These are phyloP conservation scores for Colletotrichum graminicola DNA, from an alignment of 2,329 filamentous ascomycete genomes.

Conservation along the genomic window DNA sequence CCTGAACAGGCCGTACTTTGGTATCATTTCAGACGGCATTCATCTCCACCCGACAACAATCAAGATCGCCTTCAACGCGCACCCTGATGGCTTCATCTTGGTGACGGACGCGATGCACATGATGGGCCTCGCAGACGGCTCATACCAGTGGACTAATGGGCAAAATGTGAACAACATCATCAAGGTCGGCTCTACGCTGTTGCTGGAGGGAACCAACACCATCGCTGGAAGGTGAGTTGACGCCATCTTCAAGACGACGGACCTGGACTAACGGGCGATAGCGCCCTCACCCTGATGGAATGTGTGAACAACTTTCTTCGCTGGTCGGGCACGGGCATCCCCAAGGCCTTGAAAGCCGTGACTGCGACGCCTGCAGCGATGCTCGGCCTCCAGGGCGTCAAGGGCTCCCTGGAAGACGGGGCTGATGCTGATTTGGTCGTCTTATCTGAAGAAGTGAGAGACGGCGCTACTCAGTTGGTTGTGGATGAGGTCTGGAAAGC, in stretches of 20 bases:
- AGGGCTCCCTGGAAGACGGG: conserved; percentile 74
- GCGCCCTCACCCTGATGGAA: conserved; percentile 80
- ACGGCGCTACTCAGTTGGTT: conserved; percentile 64
- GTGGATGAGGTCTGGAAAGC: conserved; percentile 88
- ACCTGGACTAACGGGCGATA: conserved; percentile 47
- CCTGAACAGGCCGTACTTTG: conserved; percentile 79
- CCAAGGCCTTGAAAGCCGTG: conserved; percentile 77
- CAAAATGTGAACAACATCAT: conserved; percentile 69
- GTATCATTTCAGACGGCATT: conserved; percentile 90
- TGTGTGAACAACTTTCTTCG: conserved; percentile 85
- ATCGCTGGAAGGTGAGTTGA: conserved; percentile 78
- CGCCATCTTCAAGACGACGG: conserved; percentile 3
- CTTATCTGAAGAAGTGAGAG: conserved; percentile 66
- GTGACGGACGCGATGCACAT: conserved; percentile 95
- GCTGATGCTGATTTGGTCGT: conserved; percentile 79
- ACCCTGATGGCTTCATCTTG: conserved; percentile 86
- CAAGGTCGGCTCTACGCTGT: conserved; percentile 79
- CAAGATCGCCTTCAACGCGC: conserved; percentile 89
- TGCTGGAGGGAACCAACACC: conserved; percentile 81
- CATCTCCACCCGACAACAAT: conserved; percentile 90
- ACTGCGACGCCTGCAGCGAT: conserved; percentile 83
- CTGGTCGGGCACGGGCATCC: conserved; percentile 77
- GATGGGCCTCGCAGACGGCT: conserved; percentile 84
- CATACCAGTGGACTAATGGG: conserved; percentile 88
- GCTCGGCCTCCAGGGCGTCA: conserved; percentile 75